Evolutionary conservation across 768 basidiomycete genomes (phyloP), one percentile per base, ranked within the genome.

Genomic region (Tylopilus balloui): DNA sequence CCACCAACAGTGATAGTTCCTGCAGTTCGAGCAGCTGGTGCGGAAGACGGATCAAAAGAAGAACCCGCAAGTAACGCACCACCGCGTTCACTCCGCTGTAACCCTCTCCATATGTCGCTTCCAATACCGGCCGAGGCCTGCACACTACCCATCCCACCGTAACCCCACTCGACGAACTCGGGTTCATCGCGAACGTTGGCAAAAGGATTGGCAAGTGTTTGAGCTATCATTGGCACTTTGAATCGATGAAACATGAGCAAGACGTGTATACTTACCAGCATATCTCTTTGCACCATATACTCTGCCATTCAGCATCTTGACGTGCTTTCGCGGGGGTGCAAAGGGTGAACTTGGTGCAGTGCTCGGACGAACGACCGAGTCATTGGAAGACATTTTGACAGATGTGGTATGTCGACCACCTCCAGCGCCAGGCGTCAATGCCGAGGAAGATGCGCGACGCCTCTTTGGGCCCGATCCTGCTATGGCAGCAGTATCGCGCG

Each of bases 131-230:
- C 58, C 14, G 65, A 61, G 20, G 59, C 60, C 3, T 60, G 42
- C 1, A 74, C 74, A 29, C 77, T 78, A 23, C 91, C 91, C 84
- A 92, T 85, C 3, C 88, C 88, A 27, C 88, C 88, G 50, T 86
- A 88, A 0, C 92, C 92, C 92, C 92, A 94, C 66, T 94, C 92
- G 14, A 92, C 88, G 57, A 94, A 94, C 62, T 86, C 86, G 27
- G 86, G 86, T 0, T 83, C 78, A 24, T 82, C 81, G 5, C 74
- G 73, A 13, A 73, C 81, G 49, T 74, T 82, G 6, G 78, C 83
- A 54, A 88, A 88, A 0, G 77, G 81, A 58, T 88, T 83, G 6
- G 69, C 66, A 42, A 69, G 69, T 11, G 60, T 62, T 29, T 71
- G 68, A 42, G 61, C 61, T 58, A 17, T 25, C 4, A 49, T 17